Base-by-base conservation (phyloP, 495 filamentous ascomycete species). In the Aspergillus egyptiacus region DNA sequence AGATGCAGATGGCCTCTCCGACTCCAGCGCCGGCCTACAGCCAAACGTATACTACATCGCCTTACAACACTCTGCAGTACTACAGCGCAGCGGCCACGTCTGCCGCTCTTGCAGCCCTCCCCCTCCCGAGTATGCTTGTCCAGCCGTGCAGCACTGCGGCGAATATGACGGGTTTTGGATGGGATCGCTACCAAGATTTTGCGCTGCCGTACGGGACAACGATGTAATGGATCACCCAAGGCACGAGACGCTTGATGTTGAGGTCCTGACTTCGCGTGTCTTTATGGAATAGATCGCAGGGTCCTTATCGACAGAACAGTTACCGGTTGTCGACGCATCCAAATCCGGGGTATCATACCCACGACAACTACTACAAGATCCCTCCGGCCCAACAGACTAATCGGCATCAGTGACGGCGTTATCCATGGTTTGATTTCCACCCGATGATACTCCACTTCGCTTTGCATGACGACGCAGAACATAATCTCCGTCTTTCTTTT, bases 71-170 rank as follows among this genome's bases (percentile, higher is more conserved):
- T 75, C 48, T 80, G 62, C 68, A 86, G 57, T 84, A 77, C 67
- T 84, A 83, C 59, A 80, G 76, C 62, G 77, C 80, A 53, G 77
- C 87, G 31, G 79, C 84, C 47, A 82, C 76, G 15, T 66, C 71
- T 20, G 73, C 77, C 14, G 63, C 72, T 19, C 65, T 95, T 54
- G 82, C 89, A 25, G 69, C 80, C 11, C 81, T 96, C 18, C 88
- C 91, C 37, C 76, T 98, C 25, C 91, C 93, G 15, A 97, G 93
- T 71, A 85, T 89, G 80, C 77, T 97, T 40, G 78, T 86, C 50
- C 79, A 81, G 57, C 87, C 89, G 65, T 98, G 93, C 72, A 85
- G 88, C 60, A 72, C 78, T 44, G 74, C 66, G 47, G 72, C 73
- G 27, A 80, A 81, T 47, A 81, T 82, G 66, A 66, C 76, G 51